phyloP scores from a whole-genome alignment of 2,329 filamentous ascomycete genomes.

The Westerdykella aurantiaca region DNA sequence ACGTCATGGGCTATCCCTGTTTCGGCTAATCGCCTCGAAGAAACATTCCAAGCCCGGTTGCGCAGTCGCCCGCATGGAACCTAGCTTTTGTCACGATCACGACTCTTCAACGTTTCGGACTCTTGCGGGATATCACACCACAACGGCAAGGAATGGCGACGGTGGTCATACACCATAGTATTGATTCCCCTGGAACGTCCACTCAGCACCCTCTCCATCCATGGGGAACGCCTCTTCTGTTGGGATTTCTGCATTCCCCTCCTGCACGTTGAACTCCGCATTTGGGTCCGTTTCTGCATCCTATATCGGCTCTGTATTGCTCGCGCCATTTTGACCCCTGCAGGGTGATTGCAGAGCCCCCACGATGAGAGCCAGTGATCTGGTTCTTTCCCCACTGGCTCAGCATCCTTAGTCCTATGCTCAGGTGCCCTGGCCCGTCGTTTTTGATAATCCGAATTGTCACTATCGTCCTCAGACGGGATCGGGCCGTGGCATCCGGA shows the following conservation, averaged over 20 bases:
- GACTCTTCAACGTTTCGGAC: too few species aligned
- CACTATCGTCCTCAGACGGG: neutral
- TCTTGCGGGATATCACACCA: slow-evolving; percentile 8
- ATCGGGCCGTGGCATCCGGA: neutral
- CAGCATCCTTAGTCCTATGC: too few species aligned
- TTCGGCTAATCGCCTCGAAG: neutral
- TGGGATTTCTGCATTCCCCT: neutral
- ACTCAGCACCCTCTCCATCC: neutral
- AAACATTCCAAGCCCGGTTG: too few species aligned
- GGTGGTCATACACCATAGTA: neutral
- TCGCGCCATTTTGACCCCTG: slow-evolving; percentile 3
- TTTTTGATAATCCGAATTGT: neutral
- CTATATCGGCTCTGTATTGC: slow-evolving; percentile 2
- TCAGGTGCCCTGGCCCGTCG: too few species aligned
- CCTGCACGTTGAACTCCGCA: slow-evolving; percentile 1
- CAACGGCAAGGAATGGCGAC: slow-evolving; percentile 6
- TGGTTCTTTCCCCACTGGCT: too few species aligned
- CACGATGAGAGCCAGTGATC: neutral
- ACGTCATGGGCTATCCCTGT: neutral
- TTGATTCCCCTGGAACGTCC: too few species aligned
- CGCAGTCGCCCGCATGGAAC: too few species aligned
- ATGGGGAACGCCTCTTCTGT: too few species aligned
- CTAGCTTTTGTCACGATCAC: too few species aligned
- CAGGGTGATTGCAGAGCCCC: neutral
- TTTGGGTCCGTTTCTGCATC: slow-evolving; percentile 5